Evolutionary conservation across 2,329 filamentous ascomycete genomes (phyloP).

Genomic region (Fusarium miscanthi): DNA sequence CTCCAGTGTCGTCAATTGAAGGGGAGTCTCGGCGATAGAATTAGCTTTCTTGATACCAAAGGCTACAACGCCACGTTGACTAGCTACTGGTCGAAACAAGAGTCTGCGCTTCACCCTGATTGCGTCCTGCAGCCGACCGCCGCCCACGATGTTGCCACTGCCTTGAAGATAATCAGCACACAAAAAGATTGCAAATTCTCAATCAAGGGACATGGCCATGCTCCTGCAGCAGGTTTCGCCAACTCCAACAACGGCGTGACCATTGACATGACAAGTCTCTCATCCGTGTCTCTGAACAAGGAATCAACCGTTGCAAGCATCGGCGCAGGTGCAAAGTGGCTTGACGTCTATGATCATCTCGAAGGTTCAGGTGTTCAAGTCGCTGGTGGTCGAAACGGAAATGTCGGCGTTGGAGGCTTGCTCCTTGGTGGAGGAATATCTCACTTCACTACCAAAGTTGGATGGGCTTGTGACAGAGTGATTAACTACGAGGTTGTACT

Average conservation of each 20-base stretch:
- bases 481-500: not conserved
- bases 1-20: not conserved
- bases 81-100: not conserved
- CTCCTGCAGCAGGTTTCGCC: slow-evolving; percentile 4
- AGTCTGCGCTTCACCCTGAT: not conserved
- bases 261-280: slow-evolving; percentile 1
- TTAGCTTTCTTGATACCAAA: not conserved
- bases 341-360: not conserved
- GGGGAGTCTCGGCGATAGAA: not conserved
- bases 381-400: not conserved
- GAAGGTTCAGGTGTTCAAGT: not conserved
- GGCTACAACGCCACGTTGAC: not conserved
- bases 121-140: not conserved
- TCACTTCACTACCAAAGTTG: not conserved
- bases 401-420: slow-evolving; percentile 3
- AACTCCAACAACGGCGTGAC: slow-evolving; percentile 1
- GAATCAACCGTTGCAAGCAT: not conserved
- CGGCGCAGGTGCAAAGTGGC: slow-evolving; percentile 7
- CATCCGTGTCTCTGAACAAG: not conserved
- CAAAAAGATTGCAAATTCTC: not conserved
- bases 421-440: slow-evolving; percentile 6
- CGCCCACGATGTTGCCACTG: accelerated
- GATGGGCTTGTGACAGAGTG: slow-evolving; percentile 12
- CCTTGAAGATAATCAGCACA: not conserved
- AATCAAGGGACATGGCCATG: slow-evolving; percentile 5